Evolutionary conservation across 2,329 filamentous ascomycete genomes (phyloP), one percentile per base, ranked within the genome.

Genomic region (Cladosporium cucumerinum): DNA sequence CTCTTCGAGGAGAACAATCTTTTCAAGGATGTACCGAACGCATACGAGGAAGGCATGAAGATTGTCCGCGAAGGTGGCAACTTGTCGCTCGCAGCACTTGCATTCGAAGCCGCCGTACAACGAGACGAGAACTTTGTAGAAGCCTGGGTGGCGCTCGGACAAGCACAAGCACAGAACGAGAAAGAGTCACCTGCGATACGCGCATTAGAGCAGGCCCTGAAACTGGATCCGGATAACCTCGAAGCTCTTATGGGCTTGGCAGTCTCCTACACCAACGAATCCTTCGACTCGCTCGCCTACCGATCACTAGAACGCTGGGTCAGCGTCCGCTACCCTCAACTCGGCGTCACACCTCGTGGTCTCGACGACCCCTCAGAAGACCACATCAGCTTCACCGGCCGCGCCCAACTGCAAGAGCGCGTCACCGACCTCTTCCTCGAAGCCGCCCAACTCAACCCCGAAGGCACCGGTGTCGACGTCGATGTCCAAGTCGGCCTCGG

Each of bases 241-340:
- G 87, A 91, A 66, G 94, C 93, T 0, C 84, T 99, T 54, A 98
- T 99, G 94, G 93, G 92, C 1, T 82, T 99, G 61, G 93, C 94
- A 16, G 94, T 99, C 23, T 96, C 92, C 5, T 99, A 99, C 79
- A 99, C 95, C 57, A 99, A 99, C 80, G 95, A 99, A 80, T 95
- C 94, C 68, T 99, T 98, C 80, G 95, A 99, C 79, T 94, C 91
- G 74, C 96, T 93, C 23, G 94, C 95, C 57, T 99, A 98, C 82
- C 88, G 94, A 63, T 98, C 94, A 11, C 85, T 99, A 16, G 95
- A 99, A 80, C 91, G 94, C 69, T 99, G 95, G 95, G 85, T 99
- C 32, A 92, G 92, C n/a, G 87, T 91, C 73, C 96, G 96, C 79
- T 99, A 99, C 78, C 93, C 95, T 7, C 83, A 87, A 39, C 87